Evolutionary conservation across 2,329 filamentous ascomycete species (phyloP), one percentile per base, ranked within the genome.

Genomic region (Cytospora schulzeri): DNA sequence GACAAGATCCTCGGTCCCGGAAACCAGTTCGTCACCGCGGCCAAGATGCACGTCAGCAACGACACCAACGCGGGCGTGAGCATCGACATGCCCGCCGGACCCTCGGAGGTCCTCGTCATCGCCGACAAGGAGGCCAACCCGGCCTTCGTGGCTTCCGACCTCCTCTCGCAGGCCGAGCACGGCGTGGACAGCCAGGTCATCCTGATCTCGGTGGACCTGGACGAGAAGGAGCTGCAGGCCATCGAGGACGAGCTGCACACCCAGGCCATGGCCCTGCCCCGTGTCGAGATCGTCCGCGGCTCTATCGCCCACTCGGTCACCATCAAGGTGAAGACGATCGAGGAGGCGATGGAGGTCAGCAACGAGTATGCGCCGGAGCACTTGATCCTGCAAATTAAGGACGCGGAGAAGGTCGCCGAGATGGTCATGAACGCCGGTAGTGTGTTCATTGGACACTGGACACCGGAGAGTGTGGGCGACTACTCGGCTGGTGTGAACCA

Each of bases 401-500:
- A 96, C 68, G 90, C 95, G 8, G 87, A 91, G 71, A 81, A 85
- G 65, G 83, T 89, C 3, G 89, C 96, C 0, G 88, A 91, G 41
- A 79, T 89, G 75, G 93, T 99, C 28, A 86, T 93, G 79, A 97
- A 99, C 71, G 95, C 95, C 2, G 95, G 95, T 22, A 97, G 92
- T 74, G 93, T 99, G 8, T 99, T 99, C 75, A 89, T 98, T 69
- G 95, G 95, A 12, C 84, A 91, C 69, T 99, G 95, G 95, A 98
- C 95, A 0, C 95, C 95, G 7, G 95, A 99, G 79, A 96, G 92
- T 76, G 95, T 99, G 3, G 95, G 95, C 54, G 95, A 99, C 76
- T 99, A 99, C 80, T 97, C 93, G 68, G 95, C 95, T 60, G 95
- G 95, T 73, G 95, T 99, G 51, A 99, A 99, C 77, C 95, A 99